Percentiles rank a stretch among this genome's conserved stretches.
Evolutionary conservation across 495 filamentous ascomycete genomes (phyloP).

Genomic region (Xylaria sp.): DNA sequence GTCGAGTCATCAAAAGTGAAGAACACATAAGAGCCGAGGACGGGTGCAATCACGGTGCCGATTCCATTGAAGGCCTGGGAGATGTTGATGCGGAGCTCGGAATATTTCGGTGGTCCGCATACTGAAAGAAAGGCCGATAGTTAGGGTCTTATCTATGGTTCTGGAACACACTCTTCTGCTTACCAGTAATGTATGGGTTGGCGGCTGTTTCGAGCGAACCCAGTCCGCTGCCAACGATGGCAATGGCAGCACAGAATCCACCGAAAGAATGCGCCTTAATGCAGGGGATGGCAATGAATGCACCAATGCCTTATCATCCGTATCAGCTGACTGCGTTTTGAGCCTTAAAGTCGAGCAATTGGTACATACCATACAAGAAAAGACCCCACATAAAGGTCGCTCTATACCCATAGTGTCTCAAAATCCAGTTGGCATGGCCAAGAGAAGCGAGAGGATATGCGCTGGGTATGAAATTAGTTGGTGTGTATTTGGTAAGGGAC

Average conservation of each 20-base stretch:
- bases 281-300: conserved; percentile 50
- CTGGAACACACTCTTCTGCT: neutral
- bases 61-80: conserved; percentile 73
- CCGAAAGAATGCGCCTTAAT: conserved; percentile 61
- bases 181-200: conserved; percentile 67
- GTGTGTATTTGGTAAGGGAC: neutral
- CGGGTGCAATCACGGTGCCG: conserved; percentile 67
- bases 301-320: conserved; percentile 33
- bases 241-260: conserved; percentile 73
- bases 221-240: conserved; percentile 74
- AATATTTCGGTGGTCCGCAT: conserved; percentile 72
- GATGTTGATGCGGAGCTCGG: conserved; percentile 73
- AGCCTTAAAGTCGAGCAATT: conserved; percentile 43
- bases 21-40: conserved; percentile 72
- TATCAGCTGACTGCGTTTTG: conserved; percentile 9
- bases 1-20: conserved; percentile 63
- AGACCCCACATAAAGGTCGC: conserved; percentile 67
- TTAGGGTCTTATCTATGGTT: neutral
- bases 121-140: conserved; percentile 30
- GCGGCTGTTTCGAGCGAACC: conserved; percentile 76
- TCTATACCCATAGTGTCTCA: conserved; percentile 68
- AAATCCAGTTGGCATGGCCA: conserved; percentile 69
- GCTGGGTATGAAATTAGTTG: conserved; percentile 34
- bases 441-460: conserved; percentile 67
- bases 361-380: conserved; percentile 52